phyloP scores from a whole-genome alignment of 805 yeast genomes.

The Candida germanica region DNA sequence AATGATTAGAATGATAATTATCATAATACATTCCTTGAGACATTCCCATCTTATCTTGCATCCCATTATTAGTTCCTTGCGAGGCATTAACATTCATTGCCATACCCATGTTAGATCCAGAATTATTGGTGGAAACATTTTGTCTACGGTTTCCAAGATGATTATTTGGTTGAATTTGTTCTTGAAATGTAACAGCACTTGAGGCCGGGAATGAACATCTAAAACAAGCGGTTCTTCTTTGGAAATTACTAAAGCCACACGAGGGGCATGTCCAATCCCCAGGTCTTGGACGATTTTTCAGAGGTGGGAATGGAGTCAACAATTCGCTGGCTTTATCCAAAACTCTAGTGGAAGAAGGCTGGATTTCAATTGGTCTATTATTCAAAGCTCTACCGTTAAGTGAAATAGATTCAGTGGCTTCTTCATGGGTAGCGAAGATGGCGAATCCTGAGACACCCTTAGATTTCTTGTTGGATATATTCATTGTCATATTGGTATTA shows the following conservation, averaged over 20 bases:
- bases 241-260: conserved; percentile 93
- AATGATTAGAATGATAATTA: conserved; percentile 9
- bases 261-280: conserved; percentile 99
- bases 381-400: conserved; percentile 76
- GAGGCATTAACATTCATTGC: conserved; percentile 9
- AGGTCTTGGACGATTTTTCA: conserved; percentile 85
- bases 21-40: conserved; percentile 7
- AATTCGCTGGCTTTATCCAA: conserved; percentile 81
- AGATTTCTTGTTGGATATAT: conserved; percentile 31
- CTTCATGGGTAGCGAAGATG: conserved; percentile 79
- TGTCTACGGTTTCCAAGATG: conserved; percentile 9
- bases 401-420: conserved; percentile 72
- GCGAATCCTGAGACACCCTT: conserved; percentile 70
- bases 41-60: background rate
- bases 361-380: conserved; percentile 77
- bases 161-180: conserved; percentile 42
- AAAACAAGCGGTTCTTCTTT: conserved; percentile 90
- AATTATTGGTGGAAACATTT: conserved; percentile 9
- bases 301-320: conserved; percentile 79
- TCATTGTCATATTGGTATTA: background rate
- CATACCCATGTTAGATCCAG: conserved; percentile 9
- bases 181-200: conserved; percentile 67
- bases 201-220: conserved; percentile 87
- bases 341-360: conserved; percentile 77
- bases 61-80: background rate